These are phyloP conservation scores for Mortierella sp. DNA, from an alignment of 371 early-diverging fungal species.

Conservation along the genomic window DNA sequence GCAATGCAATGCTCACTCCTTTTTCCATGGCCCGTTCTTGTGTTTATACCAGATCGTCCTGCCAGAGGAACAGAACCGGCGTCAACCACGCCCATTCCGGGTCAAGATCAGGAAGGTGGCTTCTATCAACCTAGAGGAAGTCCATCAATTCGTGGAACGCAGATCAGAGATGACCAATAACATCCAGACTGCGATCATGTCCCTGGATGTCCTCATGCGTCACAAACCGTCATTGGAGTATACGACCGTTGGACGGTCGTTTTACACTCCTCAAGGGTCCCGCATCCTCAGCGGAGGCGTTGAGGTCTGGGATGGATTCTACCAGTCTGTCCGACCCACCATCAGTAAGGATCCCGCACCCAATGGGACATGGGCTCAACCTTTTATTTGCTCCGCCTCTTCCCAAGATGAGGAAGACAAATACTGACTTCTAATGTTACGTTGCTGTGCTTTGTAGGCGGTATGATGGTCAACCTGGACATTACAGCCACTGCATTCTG, in stretches of 20 bases:
- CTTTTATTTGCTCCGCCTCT: too few relatives aligned
- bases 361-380: too few relatives aligned
- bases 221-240: conserved; percentile 76
- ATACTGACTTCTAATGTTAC: too few relatives aligned
- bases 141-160: conserved; percentile 63
- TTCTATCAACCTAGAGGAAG: conserved; percentile 64
- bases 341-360: conserved; percentile 51
- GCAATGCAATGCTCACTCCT: neutral
- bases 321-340: conserved; percentile 84
- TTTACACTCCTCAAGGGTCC: conserved; percentile 80
- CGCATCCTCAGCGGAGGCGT: conserved; percentile 73
- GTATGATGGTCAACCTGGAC: conserved; percentile 84
- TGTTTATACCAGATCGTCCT: conserved; percentile 54
- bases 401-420: too few relatives aligned
- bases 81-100: conserved; percentile 54
- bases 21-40: conserved; percentile 1
- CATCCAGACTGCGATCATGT: conserved; percentile 74
- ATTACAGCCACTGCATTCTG: conserved; percentile 88
- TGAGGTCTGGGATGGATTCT: conserved; percentile 94
- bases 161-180: conserved; percentile 54
- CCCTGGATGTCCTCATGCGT: conserved; percentile 83
- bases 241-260: conserved; percentile 85
- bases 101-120: conserved; percentile 68
- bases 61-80: conserved; percentile 52
- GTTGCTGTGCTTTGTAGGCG: neutral